Base-by-base conservation (phyloP, 2,329 filamentous ascomycete genomes). In the Stemphylium lycopersici region DNA sequence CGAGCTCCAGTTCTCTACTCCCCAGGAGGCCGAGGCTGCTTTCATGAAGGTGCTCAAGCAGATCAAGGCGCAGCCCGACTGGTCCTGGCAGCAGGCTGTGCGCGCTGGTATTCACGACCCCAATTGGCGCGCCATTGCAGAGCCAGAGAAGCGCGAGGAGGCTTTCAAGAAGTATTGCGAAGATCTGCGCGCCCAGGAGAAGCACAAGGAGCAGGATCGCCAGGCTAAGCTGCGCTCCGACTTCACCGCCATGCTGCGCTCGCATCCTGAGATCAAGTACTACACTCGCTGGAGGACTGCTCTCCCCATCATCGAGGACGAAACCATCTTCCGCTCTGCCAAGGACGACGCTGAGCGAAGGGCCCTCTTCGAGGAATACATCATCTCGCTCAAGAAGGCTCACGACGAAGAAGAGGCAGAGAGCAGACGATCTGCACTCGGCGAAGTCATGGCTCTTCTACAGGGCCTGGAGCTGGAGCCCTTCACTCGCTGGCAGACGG, bases 201-300 rank as follows among this genome's bases (percentile, higher is more conserved):
- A 96, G 80, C 91, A 96, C 76, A 90, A 90, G 65, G 93, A 93
- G 71, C 93, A 96, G 77, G 93, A 98, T 78, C 89, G 95, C 72
- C 83, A 96, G 75, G 84, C 90, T 67, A 98, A 97, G 80, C 83
- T 98, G 70, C 90, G 92, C 69, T 84, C 90, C 76, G 95, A 98
- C 81, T 99, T 99, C 77, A 89, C 90, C 65, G 93, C 88, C 50
- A 99, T 99, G 95, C 84, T 99, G 63, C 91, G 89, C 77, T 93
- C 92, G 63, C 93, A 99, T 75, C 92, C 93, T 57, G 95, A 99
- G 76, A 98, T 99, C 77, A 95, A 93, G 76, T 87, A 97, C 75
- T 97, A 96, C 76, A 97, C 93, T 37, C 89, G 92, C 58, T 99
- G 95, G 95, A 96, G 92, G 83, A 97, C 91, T 13, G 95, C 93